These are phyloP conservation scores for Megacollybia marginata DNA, from an alignment of 768 basidiomycete species.

Conservation along the genomic window DNA sequence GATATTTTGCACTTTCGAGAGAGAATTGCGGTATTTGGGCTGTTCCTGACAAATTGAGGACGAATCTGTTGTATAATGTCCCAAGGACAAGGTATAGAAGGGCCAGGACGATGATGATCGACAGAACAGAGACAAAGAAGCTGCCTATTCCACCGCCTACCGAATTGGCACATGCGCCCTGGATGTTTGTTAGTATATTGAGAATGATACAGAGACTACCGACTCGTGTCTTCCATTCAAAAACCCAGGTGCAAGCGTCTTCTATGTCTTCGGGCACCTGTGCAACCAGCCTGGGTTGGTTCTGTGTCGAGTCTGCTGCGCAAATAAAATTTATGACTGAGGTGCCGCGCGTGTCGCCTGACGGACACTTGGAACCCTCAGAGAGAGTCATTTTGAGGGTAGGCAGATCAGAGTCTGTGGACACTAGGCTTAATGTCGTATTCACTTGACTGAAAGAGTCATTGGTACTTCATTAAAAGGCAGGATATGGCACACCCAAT, in stretches of 20 bases:
- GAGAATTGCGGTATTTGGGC: conserved; percentile 69
- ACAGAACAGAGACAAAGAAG: background rate
- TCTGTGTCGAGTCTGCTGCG: conserved; percentile 47
- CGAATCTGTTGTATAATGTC: conserved; percentile 72
- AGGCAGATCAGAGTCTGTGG: conserved; percentile 19
- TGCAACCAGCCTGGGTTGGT: conserved; percentile 49
- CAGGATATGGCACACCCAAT: conserved; percentile 52
- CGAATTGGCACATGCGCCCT: conserved; percentile 1
- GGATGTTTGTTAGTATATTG: background rate
- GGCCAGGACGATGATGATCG: conserved; percentile 49
- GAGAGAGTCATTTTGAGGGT: conserved; percentile 46
- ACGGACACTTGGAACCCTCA: conserved; percentile 58
- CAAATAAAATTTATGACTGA: conserved; percentile 75
- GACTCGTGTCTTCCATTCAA: conserved; percentile 85
- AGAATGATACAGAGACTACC: conserved; percentile 27
- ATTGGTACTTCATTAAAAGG: background rate
- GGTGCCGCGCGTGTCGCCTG: conserved; percentile 45
- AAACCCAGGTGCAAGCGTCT: conserved; percentile 64
- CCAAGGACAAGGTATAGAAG: conserved; percentile 62
- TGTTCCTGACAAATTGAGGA: conserved; percentile 61
- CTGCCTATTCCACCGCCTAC: background rate
- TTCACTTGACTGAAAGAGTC: conserved; percentile 43
- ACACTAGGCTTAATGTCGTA: conserved; percentile 52
- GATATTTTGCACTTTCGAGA: conserved; percentile 42
- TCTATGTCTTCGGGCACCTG: conserved; percentile 62